Evolutionary conservation across 2,329 filamentous ascomycete species (phyloP), one percentile per base, ranked within the genome.

Genomic region (Neonectria faginata): DNA sequence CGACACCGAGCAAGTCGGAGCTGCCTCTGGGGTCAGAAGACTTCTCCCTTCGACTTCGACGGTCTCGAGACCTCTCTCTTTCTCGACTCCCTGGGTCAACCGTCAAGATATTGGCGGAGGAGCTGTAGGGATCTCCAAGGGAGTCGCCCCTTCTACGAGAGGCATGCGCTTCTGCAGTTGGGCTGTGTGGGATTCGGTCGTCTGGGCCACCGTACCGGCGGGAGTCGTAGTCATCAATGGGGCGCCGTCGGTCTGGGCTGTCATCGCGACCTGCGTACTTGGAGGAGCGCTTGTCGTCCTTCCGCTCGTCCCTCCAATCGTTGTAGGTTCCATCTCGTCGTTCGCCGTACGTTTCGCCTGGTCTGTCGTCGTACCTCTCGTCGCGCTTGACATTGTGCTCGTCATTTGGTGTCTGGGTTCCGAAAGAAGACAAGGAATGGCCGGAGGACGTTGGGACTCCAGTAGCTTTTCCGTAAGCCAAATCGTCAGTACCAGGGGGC

Each of bases 61-160:
- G 73, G 54, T 79, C 77, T 10, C 75, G 74, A 41, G 75, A 77
- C 56, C 75, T 76, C 42, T 78, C 78, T 57, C 78, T 73, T 22
- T 78, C 78, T 53, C 77, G 74, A 51, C 71, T 69, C 36, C 76
- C 70, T 3, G 80, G 78, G 25, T 83, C 83, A 27, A 81, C 81
- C 0, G 79, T 80, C 56, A 85, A 67, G 29, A 84, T 73, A 62
- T 78, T 84, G 53, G 78, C 63, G 10, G 73, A 75, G 14, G 82
- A 78, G 55, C 67, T 68, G 11, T 79, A 79, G 2, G 79, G 75
- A 60, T 83, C 82, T 11, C 76, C 75, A 22, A 68, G 66, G 12
- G 73, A 63, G 52, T 70, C 67, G 14, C 69, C 72, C 16, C 64
- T 70, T 33, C 59, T 70, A 42, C 66, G 68, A 20, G 64, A 60